A percentile compares a stretch with the other conserved stretches of the same genome.
Conservation (phyloP, 495 filamentous ascomycete genomes). For the Jackrogersella multiformis region DNA sequence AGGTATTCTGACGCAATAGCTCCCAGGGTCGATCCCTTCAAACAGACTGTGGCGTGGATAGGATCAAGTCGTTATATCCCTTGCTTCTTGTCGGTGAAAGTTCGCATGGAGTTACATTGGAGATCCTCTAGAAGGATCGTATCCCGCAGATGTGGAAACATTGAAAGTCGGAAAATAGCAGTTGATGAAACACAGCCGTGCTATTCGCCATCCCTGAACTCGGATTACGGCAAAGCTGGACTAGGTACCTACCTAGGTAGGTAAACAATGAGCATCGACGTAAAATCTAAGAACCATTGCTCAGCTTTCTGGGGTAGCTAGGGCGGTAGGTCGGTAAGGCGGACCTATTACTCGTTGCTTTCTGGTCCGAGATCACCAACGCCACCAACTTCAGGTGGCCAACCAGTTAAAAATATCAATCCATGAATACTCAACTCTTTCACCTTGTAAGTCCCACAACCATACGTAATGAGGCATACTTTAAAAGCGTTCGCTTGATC, state of each 20-base stretch:
- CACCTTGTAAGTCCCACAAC: background rate
- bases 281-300: too few relatives aligned
- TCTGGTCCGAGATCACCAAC: background rate
- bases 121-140: constrained; percentile 2
- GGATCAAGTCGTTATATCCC: background rate
- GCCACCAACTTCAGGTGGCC: background rate
- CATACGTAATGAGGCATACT: background rate
- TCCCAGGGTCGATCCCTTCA: background rate
- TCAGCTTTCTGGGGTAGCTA: too few relatives aligned
- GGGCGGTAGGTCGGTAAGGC: too few relatives aligned
- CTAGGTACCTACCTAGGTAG: background rate
- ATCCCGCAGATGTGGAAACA: constrained; percentile 15
- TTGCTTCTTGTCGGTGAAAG: background rate
- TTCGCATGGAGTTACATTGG: background rate
- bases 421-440: background rate
- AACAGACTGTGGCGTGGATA: background rate
- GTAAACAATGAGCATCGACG: too few relatives aligned
- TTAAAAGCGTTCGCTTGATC: too few relatives aligned
- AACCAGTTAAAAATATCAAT: background rate
- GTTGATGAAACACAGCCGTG: constrained; percentile 26
- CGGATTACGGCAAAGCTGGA: constrained; percentile 14
- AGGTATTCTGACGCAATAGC: background rate
- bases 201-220: constrained; percentile 5
- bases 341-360: background rate
- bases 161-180: constrained; percentile 3